These are phyloP conservation scores for Coemansia sp. DNA, from an alignment of 192 early-diverging fungal species.

Conservation along the genomic window DNA sequence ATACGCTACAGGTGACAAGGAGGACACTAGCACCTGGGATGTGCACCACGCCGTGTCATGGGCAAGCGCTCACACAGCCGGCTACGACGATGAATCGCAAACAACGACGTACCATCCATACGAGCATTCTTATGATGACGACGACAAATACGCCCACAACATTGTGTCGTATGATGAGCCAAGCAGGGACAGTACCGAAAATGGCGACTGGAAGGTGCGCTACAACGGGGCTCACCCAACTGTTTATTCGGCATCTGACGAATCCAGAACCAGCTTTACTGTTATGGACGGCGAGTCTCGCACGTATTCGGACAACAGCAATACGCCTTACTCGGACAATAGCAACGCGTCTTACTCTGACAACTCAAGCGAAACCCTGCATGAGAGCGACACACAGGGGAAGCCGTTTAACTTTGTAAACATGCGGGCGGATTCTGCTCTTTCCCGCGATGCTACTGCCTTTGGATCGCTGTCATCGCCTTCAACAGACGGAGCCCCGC, in stretches of 20 bases:
- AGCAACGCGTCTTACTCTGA: not conserved
- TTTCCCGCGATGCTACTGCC: conserved; percentile 36
- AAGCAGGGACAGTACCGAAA: conserved; percentile 10
- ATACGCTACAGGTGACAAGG: not conserved
- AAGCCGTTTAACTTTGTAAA: conserved; percentile 47
- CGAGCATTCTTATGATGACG: conserved; percentile 7
- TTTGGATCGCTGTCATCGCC: not conserved
- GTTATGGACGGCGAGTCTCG: conserved; percentile 10
- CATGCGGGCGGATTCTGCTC: conserved; percentile 31
- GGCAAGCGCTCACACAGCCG: conserved; percentile 6
- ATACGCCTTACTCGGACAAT: not conserved
- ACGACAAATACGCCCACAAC: conserved; percentile 6
- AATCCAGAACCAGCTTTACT: conserved; percentile 9
- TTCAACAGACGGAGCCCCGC: conserved; percentile 7
- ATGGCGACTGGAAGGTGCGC: conserved; percentile 29
- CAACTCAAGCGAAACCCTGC: conserved; percentile 4
- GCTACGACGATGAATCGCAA: conserved; percentile 13
- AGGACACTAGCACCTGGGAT: conserved; percentile 17
- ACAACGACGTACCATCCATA: conserved; percentile 23
- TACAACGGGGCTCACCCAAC: conserved; percentile 33
- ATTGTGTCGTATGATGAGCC: conserved; percentile 9
- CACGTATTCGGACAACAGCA: conserved; percentile 15
- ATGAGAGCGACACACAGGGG: conserved; percentile 17
- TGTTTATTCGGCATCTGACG: conserved; percentile 22
- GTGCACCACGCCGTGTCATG: conserved; percentile 17